Evolutionary conservation across 768 basidiomycete genomes (phyloP).

Genomic region (Mycena rosella): DNA sequence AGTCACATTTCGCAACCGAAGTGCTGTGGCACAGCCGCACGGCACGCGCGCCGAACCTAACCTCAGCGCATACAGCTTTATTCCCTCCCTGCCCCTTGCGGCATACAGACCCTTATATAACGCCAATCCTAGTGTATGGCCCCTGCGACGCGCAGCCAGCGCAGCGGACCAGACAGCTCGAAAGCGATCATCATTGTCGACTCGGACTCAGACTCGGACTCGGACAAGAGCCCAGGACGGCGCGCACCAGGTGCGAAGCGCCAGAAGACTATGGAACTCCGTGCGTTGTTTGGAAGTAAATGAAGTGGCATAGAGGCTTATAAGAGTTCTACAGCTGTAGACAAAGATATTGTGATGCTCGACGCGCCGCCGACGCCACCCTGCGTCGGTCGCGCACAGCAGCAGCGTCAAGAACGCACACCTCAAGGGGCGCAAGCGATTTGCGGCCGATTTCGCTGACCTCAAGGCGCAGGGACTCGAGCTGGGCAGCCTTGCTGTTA

Average conservation of each 20-base stretch:
- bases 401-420: constrained; percentile 51
- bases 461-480: constrained; percentile 54
- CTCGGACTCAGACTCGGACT: constrained; percentile 20
- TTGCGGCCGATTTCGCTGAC: constrained; percentile 68
- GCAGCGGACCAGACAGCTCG: constrained; percentile 1
- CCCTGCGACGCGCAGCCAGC: constrained; percentile 23
- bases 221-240: neutral
- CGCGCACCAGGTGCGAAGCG: constrained; percentile 9
- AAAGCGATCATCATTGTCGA: constrained; percentile 19
- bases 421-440: constrained; percentile 69
- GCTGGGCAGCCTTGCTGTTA: constrained; percentile 53
- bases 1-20: no score
- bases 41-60: no score
- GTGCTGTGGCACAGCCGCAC: no score
- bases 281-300: constrained; percentile 23
- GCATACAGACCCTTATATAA: no score
- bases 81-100: no score
- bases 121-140: constrained; percentile 23
- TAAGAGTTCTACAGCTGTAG: constrained; percentile 4
- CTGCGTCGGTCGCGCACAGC: constrained; percentile 23
- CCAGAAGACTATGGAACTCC: constrained; percentile 24
- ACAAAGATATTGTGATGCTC: constrained; percentile 33
- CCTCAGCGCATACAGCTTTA: no score
- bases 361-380: constrained; percentile 37
- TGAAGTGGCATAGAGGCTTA: no score